These are phyloP conservation scores for Microbotryum lychnidis-dioicae DNA, from an alignment of 1,284 basidiomycete genomes.

Conservation along the genomic window DNA sequence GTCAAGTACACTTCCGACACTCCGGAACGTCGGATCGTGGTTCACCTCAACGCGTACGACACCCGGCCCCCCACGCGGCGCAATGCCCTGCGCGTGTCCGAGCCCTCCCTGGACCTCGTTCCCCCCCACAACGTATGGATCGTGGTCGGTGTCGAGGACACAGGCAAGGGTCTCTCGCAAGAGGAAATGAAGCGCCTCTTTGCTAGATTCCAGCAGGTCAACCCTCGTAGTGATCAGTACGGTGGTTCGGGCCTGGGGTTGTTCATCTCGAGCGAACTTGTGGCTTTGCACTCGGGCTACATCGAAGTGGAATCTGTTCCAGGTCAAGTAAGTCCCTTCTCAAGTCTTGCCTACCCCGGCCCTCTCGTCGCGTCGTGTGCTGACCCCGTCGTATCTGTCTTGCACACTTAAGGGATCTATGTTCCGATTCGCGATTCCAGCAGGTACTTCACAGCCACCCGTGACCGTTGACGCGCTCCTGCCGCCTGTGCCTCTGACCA, in stretches of 20 bases:
- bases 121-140: constrained; percentile 17
- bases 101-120: constrained; percentile 4
- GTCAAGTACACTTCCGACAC: constrained; percentile 24
- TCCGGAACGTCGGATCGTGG: constrained; percentile 4
- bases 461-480: no score
- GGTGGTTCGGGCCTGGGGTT: constrained; percentile 27
- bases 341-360: not conserved
- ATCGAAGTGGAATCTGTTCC: constrained; percentile 19
- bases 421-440: not conserved
- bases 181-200: constrained; percentile 29
- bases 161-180: constrained; percentile 28
- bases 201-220: constrained; percentile 29
- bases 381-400: not conserved
- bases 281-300: constrained; percentile 31
- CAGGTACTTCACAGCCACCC: no score
- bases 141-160: constrained; percentile 22
- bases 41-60: constrained; percentile 11
- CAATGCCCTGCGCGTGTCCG: constrained; percentile 14
- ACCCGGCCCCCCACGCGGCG: not conserved
- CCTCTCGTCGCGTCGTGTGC: not conserved
- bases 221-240: constrained; percentile 20
- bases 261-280: constrained; percentile 29
- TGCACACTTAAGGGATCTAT: not conserved
- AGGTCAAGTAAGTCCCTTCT: not conserved
- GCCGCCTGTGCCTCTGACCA: no score